Conservation (phyloP, 108 stramenopile genomes). For the Nitzschia sp. region DNA sequence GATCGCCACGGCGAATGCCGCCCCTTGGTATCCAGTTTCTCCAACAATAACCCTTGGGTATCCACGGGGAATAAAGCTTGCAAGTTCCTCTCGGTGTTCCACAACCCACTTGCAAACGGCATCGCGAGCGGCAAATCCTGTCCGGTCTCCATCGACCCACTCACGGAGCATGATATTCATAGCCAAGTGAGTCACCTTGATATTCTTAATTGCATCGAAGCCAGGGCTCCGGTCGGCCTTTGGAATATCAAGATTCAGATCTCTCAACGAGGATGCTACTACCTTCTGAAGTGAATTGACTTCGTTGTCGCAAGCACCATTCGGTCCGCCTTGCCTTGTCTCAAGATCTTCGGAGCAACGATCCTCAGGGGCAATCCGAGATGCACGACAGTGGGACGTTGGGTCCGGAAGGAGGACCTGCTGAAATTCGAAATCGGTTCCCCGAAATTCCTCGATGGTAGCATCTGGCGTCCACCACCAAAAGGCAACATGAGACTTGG, state of each 20-base stretch:
- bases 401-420: slow-evolving; percentile 27
- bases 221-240: slow-evolving; percentile 18
- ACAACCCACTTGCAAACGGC: slow-evolving; percentile 33
- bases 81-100: slow-evolving; percentile 25
- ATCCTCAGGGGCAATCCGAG: slow-evolving; percentile 1
- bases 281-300: slow-evolving; percentile 11
- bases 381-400: slow-evolving; percentile 21
- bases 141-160: background rate
- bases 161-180: slow-evolving; percentile 14
- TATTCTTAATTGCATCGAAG: slow-evolving; percentile 9
- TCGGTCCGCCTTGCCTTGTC: slow-evolving; percentile 16
- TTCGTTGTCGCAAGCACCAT: slow-evolving; percentile 29
- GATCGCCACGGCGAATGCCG: slow-evolving; percentile 5
- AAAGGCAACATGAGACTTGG: slow-evolving; percentile 31
- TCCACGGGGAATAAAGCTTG: slow-evolving; percentile 20
- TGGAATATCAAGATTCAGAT: background rate
- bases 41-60: slow-evolving; percentile 19
- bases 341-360: slow-evolving; percentile 8
- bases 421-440: slow-evolving; percentile 29
- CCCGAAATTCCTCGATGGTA: slow-evolving; percentile 13
- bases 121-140: slow-evolving; percentile 14
- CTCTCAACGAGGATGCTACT: background rate
- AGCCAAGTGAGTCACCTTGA: slow-evolving; percentile 9
- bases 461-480: slow-evolving; percentile 43
- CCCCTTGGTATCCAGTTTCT: background rate